Evolutionary conservation across 371 early-diverging fungal species (phyloP).

Genomic region (Saksenaea vasiformis): DNA sequence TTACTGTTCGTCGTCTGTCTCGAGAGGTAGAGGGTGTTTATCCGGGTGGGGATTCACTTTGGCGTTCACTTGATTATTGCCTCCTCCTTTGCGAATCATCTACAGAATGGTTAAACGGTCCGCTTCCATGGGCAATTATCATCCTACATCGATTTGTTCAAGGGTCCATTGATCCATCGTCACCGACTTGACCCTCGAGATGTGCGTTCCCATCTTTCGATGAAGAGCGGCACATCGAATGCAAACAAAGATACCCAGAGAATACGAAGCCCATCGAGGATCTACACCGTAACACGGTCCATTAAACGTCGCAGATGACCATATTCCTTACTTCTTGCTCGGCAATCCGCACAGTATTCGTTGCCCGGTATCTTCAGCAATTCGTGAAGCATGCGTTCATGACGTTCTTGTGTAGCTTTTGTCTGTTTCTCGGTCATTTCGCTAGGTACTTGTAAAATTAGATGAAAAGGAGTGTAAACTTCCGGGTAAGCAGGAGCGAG

Average conservation of each 20-base stretch:
- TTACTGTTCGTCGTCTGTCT: constrained; percentile 68
- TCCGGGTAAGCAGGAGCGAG: background rate
- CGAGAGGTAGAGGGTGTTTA: constrained; percentile 63
- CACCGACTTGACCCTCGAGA: constrained; percentile 91
- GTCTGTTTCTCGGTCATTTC: constrained; percentile 45
- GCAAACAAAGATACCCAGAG: constrained; percentile 92
- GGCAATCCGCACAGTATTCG: constrained; percentile 82
- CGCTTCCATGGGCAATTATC: background rate
- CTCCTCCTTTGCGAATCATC: constrained; percentile 68
- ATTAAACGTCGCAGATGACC: background rate
- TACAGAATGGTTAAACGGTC: constrained; percentile 4
- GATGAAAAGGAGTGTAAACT: background rate
- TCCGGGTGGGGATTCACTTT: constrained; percentile 71
- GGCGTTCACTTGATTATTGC: constrained; percentile 84
- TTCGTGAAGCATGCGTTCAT: constrained; percentile 69
- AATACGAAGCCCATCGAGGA: constrained; percentile 95
- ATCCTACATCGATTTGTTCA: constrained; percentile 83
- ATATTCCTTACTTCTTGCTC: constrained; percentile 60
- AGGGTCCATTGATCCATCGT: constrained; percentile 92
- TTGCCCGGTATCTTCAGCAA: constrained; percentile 76
- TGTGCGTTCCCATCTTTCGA: constrained; percentile 91
- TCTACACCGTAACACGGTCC: constrained; percentile 50
- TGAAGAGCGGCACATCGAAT: constrained; percentile 93
- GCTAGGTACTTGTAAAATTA: background rate
- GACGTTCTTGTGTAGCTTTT: constrained; percentile 43